A percentile compares a stretch with the other conserved stretches of the same genome.
These are phyloP conservation scores for Tulasnella sp. DNA, from an alignment of 768 basidiomycete species.

Conservation along the genomic window DNA sequence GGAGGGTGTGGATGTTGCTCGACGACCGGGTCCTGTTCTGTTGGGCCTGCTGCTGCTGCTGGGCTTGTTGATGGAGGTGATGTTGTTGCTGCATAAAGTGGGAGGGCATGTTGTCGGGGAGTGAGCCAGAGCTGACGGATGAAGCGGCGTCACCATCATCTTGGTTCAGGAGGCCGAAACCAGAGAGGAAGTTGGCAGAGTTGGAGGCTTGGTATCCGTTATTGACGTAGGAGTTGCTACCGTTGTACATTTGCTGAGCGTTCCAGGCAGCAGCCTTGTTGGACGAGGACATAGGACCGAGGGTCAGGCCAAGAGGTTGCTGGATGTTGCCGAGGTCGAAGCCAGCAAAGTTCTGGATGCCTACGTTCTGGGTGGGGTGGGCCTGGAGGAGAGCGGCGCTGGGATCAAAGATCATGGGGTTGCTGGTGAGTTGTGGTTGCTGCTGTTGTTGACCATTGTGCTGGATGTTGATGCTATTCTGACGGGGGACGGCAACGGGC, in stretches of 20 bases:
- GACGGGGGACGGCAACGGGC: conserved; percentile 3
- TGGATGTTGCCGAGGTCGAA: background rate
- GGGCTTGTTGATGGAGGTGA: too few species aligned
- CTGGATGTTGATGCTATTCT: background rate
- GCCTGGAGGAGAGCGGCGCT: conserved; percentile 8
- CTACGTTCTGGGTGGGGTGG: conserved; percentile 10
- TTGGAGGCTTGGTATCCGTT: background rate
- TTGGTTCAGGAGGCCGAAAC: background rate
- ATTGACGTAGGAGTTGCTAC: background rate
- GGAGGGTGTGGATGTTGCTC: conserved; percentile 1
- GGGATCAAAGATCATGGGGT: conserved; percentile 11
- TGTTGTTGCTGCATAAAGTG: conserved; percentile 1
- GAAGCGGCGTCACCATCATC: background rate
- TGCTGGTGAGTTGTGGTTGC: too few species aligned
- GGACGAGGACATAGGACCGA: background rate
- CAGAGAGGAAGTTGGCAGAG: background rate
- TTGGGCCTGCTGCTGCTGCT: background rate
- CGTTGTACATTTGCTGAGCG: background rate
- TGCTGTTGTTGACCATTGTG: too few species aligned
- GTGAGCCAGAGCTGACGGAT: conserved; percentile 1
- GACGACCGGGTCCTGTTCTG: conserved; percentile 3
- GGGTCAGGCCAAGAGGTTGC: background rate
- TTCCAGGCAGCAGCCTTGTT: conserved; percentile 2
- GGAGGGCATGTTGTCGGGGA: background rate
- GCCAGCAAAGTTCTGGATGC: conserved; percentile 5